Conservation (phyloP, 768 basidiomycete genomes). For the Kwoniella botswanensis region DNA sequence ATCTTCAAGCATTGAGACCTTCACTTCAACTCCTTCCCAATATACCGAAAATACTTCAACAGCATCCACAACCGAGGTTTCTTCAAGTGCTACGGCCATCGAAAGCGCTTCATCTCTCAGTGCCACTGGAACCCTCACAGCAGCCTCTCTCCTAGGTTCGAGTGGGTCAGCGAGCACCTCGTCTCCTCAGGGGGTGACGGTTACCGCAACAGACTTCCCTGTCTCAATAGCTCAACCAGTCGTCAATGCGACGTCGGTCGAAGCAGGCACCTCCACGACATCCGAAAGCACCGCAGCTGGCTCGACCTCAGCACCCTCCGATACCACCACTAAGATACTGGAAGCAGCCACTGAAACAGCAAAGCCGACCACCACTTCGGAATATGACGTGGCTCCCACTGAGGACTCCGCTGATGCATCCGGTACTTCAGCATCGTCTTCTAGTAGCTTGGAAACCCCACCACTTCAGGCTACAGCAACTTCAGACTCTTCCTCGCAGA, state of each 20-base stretch:
- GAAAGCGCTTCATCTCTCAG: not conserved
- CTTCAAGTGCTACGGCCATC: not conserved
- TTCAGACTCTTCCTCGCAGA: not conserved
- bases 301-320: not conserved
- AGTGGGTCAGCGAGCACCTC: not conserved
- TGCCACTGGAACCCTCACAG: not conserved
- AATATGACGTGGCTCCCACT: no score
- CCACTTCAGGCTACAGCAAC: not conserved
- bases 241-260: slow-evolving; percentile 1
- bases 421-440: not conserved
- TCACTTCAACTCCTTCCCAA: not conserved
- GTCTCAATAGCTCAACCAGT: not conserved
- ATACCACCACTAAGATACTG: not conserved
- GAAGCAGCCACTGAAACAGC: not conserved
- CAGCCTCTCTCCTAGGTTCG: slow-evolving; percentile 1
- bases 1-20: not conserved
- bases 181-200: not conserved
- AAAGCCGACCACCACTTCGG: not conserved
- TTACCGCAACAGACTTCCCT: slow-evolving; percentile 1
- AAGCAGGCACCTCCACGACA: no score
- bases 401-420: not conserved
- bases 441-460: not conserved
- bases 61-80: not conserved
- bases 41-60: not conserved
- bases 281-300: not conserved